These are phyloP conservation scores for Saksenaea oblongispora DNA, from an alignment of 371 early-diverging fungal species.

Conservation along the genomic window DNA sequence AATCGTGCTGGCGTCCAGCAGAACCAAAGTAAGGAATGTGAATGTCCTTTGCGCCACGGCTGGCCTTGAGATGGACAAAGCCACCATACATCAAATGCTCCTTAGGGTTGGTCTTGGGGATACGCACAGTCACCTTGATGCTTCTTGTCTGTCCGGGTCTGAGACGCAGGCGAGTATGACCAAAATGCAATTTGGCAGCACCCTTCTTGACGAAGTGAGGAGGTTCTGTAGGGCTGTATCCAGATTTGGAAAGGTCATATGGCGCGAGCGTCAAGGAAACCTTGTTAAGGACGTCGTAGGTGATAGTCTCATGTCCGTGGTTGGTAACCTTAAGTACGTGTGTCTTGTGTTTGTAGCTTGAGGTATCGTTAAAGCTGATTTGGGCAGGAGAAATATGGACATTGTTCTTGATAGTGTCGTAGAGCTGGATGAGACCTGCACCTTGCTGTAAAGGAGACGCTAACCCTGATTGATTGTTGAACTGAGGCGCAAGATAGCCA, in stretches of 20 bases:
- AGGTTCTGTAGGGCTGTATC: conserved; percentile 34
- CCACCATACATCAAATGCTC: conserved; percentile 43
- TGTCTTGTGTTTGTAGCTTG: conserved; percentile 28
- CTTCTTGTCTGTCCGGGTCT: conserved; percentile 40
- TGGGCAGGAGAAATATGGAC: conserved; percentile 59
- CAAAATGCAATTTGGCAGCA: conserved; percentile 37
- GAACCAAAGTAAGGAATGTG: conserved; percentile 60
- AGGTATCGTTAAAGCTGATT: conserved; percentile 69
- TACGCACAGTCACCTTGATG: conserved; percentile 44
- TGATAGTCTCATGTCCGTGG: conserved; percentile 46
- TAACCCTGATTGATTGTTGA: conserved; percentile 16
- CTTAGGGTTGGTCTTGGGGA: conserved; percentile 41
- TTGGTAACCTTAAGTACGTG: conserved; percentile 61
- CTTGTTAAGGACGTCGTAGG: conserved; percentile 48
- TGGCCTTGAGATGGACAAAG: conserved; percentile 26
- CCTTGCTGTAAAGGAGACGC: conserved; percentile 59
- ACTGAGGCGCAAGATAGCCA: conserved; percentile 29
- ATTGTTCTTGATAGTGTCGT: conserved; percentile 56
- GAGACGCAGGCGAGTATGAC: conserved; percentile 33
- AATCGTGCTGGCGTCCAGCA: conserved; percentile 44
- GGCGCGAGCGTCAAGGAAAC: conserved; percentile 43
- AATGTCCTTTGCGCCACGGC: conserved; percentile 20
- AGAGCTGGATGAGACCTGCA: conserved; percentile 72
- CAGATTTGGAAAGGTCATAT: conserved; percentile 27
- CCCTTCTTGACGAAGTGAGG: conserved; percentile 20